A percentile compares a stretch with the other conserved stretches of the same genome.
Evolutionary conservation across 2,329 filamentous ascomycete species (phyloP).

Genomic region (Macrophomina tecta): DNA sequence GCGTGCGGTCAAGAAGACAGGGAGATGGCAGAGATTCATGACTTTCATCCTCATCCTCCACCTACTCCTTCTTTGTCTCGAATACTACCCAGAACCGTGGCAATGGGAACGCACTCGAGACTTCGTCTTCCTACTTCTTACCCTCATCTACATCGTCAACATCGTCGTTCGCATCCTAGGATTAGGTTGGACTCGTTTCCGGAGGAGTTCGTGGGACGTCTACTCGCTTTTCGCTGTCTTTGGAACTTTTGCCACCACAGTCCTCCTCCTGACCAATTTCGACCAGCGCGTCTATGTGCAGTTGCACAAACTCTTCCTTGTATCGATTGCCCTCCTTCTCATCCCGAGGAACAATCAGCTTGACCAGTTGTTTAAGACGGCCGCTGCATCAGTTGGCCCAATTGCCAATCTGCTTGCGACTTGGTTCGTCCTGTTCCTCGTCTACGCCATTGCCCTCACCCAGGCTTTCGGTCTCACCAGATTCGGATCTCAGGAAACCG

Average conservation of each 20-base stretch:
- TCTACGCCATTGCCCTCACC: slow-evolving; percentile 94
- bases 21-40: slow-evolving; percentile 85
- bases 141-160: slow-evolving; percentile 81
- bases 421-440: slow-evolving; percentile 95
- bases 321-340: slow-evolving; percentile 84
- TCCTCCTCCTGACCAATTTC: slow-evolving; percentile 71
- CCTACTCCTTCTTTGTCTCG: slow-evolving; percentile 79
- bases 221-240: slow-evolving; percentile 82
- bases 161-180: slow-evolving; percentile 84
- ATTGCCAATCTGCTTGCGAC: slow-evolving; percentile 93
- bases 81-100: slow-evolving; percentile 77
- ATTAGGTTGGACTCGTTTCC: slow-evolving; percentile 89
- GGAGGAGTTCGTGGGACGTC: slow-evolving; percentile 92
- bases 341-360: slow-evolving; percentile 97
- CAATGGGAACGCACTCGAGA: slow-evolving; percentile 75
- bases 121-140: slow-evolving; percentile 79
- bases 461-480: slow-evolving; percentile 95
- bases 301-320: slow-evolving; percentile 92
- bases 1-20: slow-evolving; percentile 89
- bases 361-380: slow-evolving; percentile 98
- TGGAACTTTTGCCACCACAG: slow-evolving; percentile 81
- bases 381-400: slow-evolving; percentile 86
- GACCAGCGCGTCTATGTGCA: slow-evolving; percentile 69
- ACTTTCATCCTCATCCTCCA: slow-evolving; percentile 83
- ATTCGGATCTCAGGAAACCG: slow-evolving; percentile 74